Evolutionary conservation across 2,329 filamentous ascomycete species (phyloP).

Genomic region (Claviceps maximensis): DNA sequence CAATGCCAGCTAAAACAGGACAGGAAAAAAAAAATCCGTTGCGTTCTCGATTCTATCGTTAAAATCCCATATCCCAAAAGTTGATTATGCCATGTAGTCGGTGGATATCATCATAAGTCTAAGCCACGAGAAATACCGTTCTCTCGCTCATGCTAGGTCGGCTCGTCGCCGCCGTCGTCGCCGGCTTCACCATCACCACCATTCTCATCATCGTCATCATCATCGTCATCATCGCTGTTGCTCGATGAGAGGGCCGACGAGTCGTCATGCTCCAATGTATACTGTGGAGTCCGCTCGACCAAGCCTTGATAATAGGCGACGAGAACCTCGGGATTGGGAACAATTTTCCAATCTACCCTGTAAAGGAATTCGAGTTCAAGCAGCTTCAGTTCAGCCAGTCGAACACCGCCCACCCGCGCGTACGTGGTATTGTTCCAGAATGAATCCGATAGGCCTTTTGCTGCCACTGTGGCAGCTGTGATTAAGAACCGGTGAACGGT

Average conservation of each 20-base stretch:
- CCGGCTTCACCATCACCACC: constrained; percentile 14
- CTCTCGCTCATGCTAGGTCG: constrained; percentile 13
- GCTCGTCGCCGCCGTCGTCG: constrained; percentile 20
- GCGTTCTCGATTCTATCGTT: not conserved
- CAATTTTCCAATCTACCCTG: constrained; percentile 89
- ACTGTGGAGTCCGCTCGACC: constrained; percentile 52
- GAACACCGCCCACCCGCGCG: constrained; percentile 83
- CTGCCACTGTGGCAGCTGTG: constrained; percentile 85
- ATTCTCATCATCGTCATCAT: constrained; percentile 4
- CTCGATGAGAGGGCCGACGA: constrained; percentile 9
- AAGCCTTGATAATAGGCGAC: constrained; percentile 87
- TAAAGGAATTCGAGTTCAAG: constrained; percentile 89
- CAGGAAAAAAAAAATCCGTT: not conserved
- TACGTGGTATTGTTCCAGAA: constrained; percentile 99
- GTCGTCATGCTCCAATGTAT: constrained; percentile 32
- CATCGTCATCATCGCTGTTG: constrained; percentile 5
- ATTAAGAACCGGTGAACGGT: constrained; percentile 97
- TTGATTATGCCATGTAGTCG: not conserved
- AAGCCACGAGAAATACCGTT: not conserved
- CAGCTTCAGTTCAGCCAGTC: constrained; percentile 75
- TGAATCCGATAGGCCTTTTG: constrained; percentile 88
- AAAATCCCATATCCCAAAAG: not conserved
- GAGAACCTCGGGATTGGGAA: constrained; percentile 85
- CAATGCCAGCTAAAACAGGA: not conserved
- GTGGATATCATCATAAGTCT: constrained; percentile 8